Evolutionary conservation across 2,329 filamentous ascomycete genomes (phyloP), one percentile per base, ranked within the genome.

Genomic region (Colletotrichum gloeosporioides): DNA sequence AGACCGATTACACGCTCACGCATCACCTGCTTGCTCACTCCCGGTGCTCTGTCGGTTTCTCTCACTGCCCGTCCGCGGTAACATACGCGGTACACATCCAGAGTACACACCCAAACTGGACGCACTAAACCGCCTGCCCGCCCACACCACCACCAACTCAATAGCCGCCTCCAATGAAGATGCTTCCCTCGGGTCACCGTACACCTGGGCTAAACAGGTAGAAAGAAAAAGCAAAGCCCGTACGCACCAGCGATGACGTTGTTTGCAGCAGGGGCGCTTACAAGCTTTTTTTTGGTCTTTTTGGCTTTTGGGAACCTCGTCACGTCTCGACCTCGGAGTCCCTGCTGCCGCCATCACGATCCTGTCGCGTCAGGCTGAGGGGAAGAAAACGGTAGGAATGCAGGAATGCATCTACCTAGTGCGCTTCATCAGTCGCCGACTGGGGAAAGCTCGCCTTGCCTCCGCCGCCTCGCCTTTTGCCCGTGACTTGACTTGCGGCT

Each of bases 81-180:
- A 29, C 44, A 59, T 59, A 59, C 29, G 59, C 59, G 18, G 12
- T n/a, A 34, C 59, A 13, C 59, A 44, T 44, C 10, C 39, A 44
- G 39, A 10, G 39, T 44, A 44, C 39, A 31, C 31, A 29, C 49
- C 18, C 36, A 62, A 1, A 32, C n/a, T 22, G 44, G 44, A 22
- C 13, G 31, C 55, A 68, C 71, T 64, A 70, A 49, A 10, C 25
- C 29, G 25, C 27, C 8, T 16, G 61, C 34, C 66, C 65, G 55
- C 63, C 67, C 69, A 27, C 36, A 57, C 70, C 44, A 55, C 64
- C 39, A 65, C 57, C 70, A 59, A 22, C 64, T 65, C 15, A 29
- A 73, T 61, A 76, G 44, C 73, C 70, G 64, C 59, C 34, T 69
- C 74, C 70, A 76, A 76, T 74, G 62, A 53, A 44, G 70, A 59